phyloP scores from a whole-genome alignment of 2,329 filamentous ascomycete species.

The Colletotrichum sp. region DNA sequence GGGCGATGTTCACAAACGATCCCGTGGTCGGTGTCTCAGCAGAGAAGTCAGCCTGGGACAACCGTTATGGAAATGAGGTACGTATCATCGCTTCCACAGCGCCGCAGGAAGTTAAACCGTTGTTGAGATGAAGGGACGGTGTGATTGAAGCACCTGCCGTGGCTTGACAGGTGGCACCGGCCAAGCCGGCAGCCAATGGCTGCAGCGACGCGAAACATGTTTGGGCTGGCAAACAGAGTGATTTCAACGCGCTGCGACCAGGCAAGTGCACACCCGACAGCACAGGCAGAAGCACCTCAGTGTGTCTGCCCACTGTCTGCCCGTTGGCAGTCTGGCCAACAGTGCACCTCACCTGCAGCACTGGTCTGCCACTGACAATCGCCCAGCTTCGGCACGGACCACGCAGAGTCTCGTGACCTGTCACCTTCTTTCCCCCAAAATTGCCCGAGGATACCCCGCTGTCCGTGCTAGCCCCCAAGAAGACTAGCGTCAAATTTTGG shows the following conservation, averaged over 20 bases:
- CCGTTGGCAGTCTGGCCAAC: background rate
- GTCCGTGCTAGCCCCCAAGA: background rate
- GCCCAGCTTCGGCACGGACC: constrained; percentile 8
- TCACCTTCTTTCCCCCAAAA: constrained; percentile 2
- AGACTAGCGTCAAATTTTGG: constrained; percentile 10
- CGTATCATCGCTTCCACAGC: background rate
- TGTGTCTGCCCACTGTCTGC: background rate
- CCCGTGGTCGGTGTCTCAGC: constrained; percentile 8
- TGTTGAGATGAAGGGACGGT: background rate
- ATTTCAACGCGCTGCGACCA: background rate
- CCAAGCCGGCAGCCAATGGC: background rate
- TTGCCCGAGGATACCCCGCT: constrained; percentile 18
- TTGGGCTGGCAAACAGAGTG: background rate
- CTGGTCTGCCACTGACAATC: background rate
- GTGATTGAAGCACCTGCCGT: background rate
- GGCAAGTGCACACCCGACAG: background rate
- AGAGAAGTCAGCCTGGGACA: background rate
- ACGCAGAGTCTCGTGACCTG: constrained; percentile 20
- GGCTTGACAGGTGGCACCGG: background rate
- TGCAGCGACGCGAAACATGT: constrained; percentile 3
- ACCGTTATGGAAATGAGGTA: background rate
- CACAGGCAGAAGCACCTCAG: background rate
- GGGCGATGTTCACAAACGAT: background rate
- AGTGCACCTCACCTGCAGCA: background rate
- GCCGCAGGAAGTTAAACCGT: background rate